phyloP scores from a whole-genome alignment of 768 basidiomycete species.

The Mycena polygramma region DNA sequence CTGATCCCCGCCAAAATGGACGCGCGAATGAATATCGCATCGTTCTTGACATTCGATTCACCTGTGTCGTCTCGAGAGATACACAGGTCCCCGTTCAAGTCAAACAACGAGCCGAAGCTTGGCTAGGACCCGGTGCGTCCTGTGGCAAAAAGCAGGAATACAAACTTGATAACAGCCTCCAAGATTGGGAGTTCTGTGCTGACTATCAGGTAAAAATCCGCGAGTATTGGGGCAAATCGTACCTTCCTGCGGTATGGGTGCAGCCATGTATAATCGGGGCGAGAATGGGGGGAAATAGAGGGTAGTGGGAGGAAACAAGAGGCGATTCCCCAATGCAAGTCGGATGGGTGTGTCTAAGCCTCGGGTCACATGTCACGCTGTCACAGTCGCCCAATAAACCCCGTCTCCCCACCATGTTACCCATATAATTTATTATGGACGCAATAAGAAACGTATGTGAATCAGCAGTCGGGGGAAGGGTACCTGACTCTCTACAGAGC shows the following conservation, averaged over 20 bases:
- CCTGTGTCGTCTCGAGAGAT: slow-evolving; percentile 21
- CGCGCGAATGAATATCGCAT: too few species aligned
- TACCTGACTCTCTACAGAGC: neutral
- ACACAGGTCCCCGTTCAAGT: neutral
- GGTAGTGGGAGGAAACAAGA: too few species aligned
- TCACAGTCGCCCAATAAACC: neutral
- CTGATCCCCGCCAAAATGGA: slow-evolving; percentile 27
- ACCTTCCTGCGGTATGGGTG: slow-evolving; percentile 87
- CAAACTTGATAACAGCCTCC: slow-evolving; percentile 92
- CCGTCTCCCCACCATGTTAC: too few species aligned
- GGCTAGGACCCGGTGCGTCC: slow-evolving; percentile 21
- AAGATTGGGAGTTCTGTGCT: slow-evolving; percentile 89
- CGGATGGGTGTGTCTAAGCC: too few species aligned
- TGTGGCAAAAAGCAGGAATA: slow-evolving; percentile 34
- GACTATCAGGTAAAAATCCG: slow-evolving; percentile 39
- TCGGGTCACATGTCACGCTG: neutral
- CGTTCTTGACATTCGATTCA: slow-evolving; percentile 28
- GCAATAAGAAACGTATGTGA: neutral
- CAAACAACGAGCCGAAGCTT: neutral
- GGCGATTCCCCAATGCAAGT: slow-evolving; percentile 4
- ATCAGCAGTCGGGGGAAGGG: too few species aligned
- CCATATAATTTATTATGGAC: neutral
- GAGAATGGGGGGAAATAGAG: slow-evolving; percentile 9
- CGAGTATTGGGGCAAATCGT: slow-evolving; percentile 37
- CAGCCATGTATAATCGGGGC: slow-evolving; percentile 61